Base-by-base conservation (phyloP, 805 yeast genomes). In the Ogataea sp. region DNA sequence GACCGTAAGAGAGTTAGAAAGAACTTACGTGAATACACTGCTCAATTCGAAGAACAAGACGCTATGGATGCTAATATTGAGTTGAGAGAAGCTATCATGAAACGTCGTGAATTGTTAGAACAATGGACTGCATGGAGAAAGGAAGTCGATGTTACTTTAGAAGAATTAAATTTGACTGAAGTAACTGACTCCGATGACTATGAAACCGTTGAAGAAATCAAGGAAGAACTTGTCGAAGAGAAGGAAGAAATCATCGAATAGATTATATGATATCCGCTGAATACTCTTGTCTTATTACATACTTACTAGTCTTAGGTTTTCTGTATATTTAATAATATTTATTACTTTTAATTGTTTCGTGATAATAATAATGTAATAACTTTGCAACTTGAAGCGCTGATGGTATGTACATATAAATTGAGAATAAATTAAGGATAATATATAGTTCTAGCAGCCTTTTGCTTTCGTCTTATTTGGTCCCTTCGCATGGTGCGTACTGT, bases 51-150 rank as follows among this genome's bases (percentile, higher is more conserved):
- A 51, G 96, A 88, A 66, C 70, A 74, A 46, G 99, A 93, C 67
- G 90, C 90, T 36, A 89, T 87, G 90, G 97, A 88, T 65, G 95
- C 93, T 43, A 83, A 85, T 54, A 83, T 88, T 53, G 96, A 94
- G 53, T 75, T 85, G 51, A 81, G 93, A 70, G 97, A 88, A 59
- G 71, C 87, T 48, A 88, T 88, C 61, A 72, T 86, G 69, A 75
- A 67, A 56, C 87, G 96, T 64, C 83, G 93, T 68, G 72, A 73
- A 53, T 68, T 80, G 57, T 73, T 88, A 58, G 81, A 81, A 57
- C 88, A 84, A 59, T 93, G 99, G 99, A 72, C 64, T 52, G 61
- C 71, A 30, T 93, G 86, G 80, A 78, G 97, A 71, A 56, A 69
- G 26, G 55, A 65, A 27, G 70, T 74, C 36, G 68, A 67, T 35